Conservation (phyloP, 345 rosid genomes). For the Populus ilicifolia region DNA sequence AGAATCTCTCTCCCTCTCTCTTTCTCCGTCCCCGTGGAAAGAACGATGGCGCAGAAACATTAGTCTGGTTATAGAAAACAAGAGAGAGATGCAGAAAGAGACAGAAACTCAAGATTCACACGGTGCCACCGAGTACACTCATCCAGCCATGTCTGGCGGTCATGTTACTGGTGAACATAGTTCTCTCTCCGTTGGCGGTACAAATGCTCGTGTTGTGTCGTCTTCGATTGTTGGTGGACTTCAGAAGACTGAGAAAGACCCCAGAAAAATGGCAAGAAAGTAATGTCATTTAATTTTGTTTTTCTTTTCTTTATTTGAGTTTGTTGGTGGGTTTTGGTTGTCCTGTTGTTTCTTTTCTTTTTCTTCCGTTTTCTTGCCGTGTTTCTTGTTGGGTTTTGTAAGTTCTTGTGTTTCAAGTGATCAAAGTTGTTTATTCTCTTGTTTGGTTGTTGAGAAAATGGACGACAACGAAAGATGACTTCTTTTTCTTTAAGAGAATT, state of each 20-base stretch:
- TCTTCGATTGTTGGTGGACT: not conserved
- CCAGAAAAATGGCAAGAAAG: conserved; percentile 54
- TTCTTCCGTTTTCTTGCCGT: too few relatives aligned
- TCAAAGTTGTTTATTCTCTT: not conserved
- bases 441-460: conserved; percentile 4
- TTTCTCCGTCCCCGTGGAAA: too few relatives aligned
- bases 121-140: not conserved
- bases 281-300: conserved; percentile 13
- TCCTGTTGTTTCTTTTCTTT: not conserved
- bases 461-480: not conserved
- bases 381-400: not conserved
- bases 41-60: too few relatives aligned
- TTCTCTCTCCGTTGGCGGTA: not conserved
- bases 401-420: not conserved
- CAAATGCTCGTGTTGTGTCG: not conserved
- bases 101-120: not conserved
- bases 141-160: conserved; percentile 2
- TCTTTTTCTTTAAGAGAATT: not conserved
- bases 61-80: not conserved
- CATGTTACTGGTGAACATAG: not conserved
- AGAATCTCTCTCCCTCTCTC: too few relatives aligned
- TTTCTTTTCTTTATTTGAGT: not conserved
- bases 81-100: not conserved
- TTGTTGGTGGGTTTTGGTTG: not conserved
- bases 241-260: conserved; percentile 42